These are phyloP conservation scores for Fusarium gaditjirri DNA, from an alignment of 2,329 filamentous ascomycete species.

Conservation along the genomic window DNA sequence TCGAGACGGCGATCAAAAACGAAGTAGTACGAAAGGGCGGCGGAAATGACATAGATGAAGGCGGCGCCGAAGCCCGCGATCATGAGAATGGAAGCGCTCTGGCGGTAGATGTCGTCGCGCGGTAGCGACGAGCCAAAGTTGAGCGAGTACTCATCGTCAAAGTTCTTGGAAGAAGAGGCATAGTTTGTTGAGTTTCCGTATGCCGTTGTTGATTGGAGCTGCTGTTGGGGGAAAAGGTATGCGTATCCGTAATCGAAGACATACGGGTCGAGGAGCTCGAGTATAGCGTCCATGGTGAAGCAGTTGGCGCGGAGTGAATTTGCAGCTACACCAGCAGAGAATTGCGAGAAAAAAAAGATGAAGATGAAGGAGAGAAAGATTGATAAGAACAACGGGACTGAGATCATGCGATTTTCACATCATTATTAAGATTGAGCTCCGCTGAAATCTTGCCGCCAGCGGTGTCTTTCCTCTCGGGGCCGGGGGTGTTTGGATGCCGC, in stretches of 20 bases:
- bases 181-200: conserved; percentile 30
- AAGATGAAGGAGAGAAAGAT: not conserved
- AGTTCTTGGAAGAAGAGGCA: conserved; percentile 15
- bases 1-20: conserved; percentile 62
- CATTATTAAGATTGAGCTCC: conserved; percentile 29
- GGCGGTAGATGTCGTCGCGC: conserved; percentile 55
- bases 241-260: conserved; percentile 55
- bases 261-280: conserved; percentile 55
- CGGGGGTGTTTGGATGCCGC: not conserved
- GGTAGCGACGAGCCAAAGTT: conserved; percentile 48
- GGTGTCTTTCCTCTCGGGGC: conserved; percentile 1
- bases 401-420: conserved; percentile 24
- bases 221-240: conserved; percentile 49
- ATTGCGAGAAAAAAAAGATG: not conserved
- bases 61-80: conserved; percentile 54
- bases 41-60: conserved; percentile 71
- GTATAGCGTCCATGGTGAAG: conserved; percentile 51
- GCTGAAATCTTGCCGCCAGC: conserved; percentile 22
- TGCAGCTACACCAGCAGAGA: not conserved
- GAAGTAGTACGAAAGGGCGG: conserved; percentile 77
- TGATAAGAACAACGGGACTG: conserved; percentile 15
- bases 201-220: conserved; percentile 10
- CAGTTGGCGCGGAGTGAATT: not conserved
- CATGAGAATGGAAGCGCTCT: conserved; percentile 52
- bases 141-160: conserved; percentile 31